These are phyloP conservation scores for Ramalina peruviana DNA, from an alignment of 495 filamentous ascomycete species.

Conservation along the genomic window DNA sequence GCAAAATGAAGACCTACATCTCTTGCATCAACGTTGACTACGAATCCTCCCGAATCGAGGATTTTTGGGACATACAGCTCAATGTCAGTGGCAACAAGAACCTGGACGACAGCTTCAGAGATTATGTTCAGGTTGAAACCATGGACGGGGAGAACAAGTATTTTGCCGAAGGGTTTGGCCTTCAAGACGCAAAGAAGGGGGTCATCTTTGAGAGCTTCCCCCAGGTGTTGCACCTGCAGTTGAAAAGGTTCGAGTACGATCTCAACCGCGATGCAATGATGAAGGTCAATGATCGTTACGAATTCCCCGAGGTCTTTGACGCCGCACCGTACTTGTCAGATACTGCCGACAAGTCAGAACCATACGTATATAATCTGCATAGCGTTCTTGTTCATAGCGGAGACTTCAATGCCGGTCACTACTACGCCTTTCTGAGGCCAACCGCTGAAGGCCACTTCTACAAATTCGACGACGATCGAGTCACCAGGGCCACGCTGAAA, in stretches of 20 bases:
- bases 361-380: slow-evolving; percentile 84
- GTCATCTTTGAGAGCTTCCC: slow-evolving; percentile 96
- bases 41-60: slow-evolving; percentile 85
- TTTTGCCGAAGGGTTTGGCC: slow-evolving; percentile 73
- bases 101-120: slow-evolving; percentile 84
- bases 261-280: slow-evolving; percentile 91
- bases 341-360: slow-evolving; percentile 74
- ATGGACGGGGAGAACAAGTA: slow-evolving; percentile 99
- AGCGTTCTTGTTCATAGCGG: slow-evolving; percentile 94
- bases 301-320: slow-evolving; percentile 90
- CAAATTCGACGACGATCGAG: slow-evolving; percentile 93
- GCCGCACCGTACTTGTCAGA: slow-evolving; percentile 75
- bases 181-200: slow-evolving; percentile 94
- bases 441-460: slow-evolving; percentile 87
- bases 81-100: slow-evolving; percentile 91
- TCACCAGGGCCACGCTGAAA: slow-evolving; percentile 79
- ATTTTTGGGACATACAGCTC: slow-evolving; percentile 98
- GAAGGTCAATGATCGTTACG: slow-evolving; percentile 97
- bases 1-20: slow-evolving; percentile 96
- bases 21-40: slow-evolving; percentile 97
- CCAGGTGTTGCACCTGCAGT: slow-evolving; percentile 84
- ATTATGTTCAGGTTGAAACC: slow-evolving; percentile 92
- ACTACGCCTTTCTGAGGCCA: slow-evolving; percentile 94
- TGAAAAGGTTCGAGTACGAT: slow-evolving; percentile 98
- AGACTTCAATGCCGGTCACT: slow-evolving; percentile 95